These are phyloP conservation scores for Astrothelium macrocarpum DNA, from an alignment of 495 filamentous ascomycete genomes.

Conservation along the genomic window DNA sequence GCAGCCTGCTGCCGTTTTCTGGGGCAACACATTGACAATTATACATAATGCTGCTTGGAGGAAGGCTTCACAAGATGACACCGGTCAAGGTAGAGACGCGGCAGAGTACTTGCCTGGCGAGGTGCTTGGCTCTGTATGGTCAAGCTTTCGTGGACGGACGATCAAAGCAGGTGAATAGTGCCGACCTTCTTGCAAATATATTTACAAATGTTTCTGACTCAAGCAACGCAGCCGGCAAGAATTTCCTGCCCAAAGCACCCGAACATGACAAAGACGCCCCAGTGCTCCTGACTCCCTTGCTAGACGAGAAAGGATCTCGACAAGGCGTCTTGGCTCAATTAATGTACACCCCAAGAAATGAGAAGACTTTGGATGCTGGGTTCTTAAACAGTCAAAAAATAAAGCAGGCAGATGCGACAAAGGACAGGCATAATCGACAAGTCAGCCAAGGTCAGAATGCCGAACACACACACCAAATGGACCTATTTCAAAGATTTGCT, in stretches of 20 bases:
- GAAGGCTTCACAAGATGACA: slow-evolving; percentile 14
- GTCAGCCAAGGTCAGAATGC: neutral
- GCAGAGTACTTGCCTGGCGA: slow-evolving; percentile 16
- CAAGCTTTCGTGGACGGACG: slow-evolving; percentile 17
- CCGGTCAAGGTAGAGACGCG: slow-evolving; percentile 16
- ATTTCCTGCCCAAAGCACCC: slow-evolving; percentile 15
- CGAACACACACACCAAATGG: neutral
- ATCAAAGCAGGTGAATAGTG: slow-evolving; percentile 23
- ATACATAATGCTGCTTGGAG: slow-evolving; percentile 29
- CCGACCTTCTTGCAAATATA: neutral
- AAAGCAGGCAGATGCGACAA: neutral
- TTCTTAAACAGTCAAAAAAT: neutral
- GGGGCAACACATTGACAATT: slow-evolving; percentile 21
- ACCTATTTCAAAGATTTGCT: slow-evolving; percentile 29
- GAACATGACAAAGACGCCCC: slow-evolving; percentile 11
- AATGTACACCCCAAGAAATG: slow-evolving; percentile 7
- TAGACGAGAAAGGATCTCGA: slow-evolving; percentile 19
- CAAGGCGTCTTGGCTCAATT: slow-evolving; percentile 26
- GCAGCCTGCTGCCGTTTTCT: slow-evolving; percentile 28
- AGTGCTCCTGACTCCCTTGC: slow-evolving; percentile 25
- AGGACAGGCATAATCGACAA: neutral
- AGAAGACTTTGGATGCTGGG: neutral
- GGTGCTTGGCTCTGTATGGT: slow-evolving; percentile 14
- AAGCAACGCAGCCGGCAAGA: slow-evolving; percentile 7
- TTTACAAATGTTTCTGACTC: slow-evolving; percentile 6